These are phyloP conservation scores for Davidsoniella neocaledoniae DNA, from an alignment of 2,329 filamentous ascomycete genomes.

Conservation along the genomic window DNA sequence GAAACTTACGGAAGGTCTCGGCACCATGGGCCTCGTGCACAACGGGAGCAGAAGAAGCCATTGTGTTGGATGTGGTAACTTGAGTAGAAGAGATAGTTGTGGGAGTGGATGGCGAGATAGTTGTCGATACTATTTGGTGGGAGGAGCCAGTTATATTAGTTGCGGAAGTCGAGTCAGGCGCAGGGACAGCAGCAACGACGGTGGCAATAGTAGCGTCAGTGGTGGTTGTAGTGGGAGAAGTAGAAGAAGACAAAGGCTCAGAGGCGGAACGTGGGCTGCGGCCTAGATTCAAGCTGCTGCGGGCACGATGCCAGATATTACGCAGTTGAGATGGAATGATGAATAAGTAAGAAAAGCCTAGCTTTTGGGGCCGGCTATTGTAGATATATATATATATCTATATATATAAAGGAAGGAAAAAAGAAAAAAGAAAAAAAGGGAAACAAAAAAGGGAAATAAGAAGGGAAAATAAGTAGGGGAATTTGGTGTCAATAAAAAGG, in stretches of 20 bases:
- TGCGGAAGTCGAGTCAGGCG: background rate
- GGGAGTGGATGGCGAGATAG: background rate
- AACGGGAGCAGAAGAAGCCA: slow-evolving; percentile 27
- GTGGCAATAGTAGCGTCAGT: background rate
- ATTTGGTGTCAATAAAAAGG: background rate
- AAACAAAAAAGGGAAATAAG: background rate
- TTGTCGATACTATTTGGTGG: background rate
- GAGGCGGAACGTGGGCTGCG: slow-evolving; percentile 5
- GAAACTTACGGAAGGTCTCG: slow-evolving; percentile 49
- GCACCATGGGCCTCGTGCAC: slow-evolving; percentile 63
- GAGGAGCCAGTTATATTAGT: background rate
- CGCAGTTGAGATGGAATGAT: slow-evolving; percentile 4
- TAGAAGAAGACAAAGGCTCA: background rate
- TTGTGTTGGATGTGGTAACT: background rate
- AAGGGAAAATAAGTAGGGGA: background rate
- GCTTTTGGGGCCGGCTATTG: slow-evolving; percentile 1
- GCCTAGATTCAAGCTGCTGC: slow-evolving; percentile 1
- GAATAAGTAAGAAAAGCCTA: slow-evolving; percentile 4
- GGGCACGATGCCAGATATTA: slow-evolving; percentile 9
- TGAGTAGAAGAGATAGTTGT: background rate
- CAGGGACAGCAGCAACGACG: background rate
- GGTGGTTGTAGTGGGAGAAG: background rate
- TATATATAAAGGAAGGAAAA: slow-evolving; percentile 1
- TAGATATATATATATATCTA: slow-evolving; percentile 3
- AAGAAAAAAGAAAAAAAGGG: slow-evolving; percentile 4